These are phyloP conservation scores for Lactifluus echinatus DNA, from an alignment of 768 basidiomycete genomes.

Conservation along the genomic window DNA sequence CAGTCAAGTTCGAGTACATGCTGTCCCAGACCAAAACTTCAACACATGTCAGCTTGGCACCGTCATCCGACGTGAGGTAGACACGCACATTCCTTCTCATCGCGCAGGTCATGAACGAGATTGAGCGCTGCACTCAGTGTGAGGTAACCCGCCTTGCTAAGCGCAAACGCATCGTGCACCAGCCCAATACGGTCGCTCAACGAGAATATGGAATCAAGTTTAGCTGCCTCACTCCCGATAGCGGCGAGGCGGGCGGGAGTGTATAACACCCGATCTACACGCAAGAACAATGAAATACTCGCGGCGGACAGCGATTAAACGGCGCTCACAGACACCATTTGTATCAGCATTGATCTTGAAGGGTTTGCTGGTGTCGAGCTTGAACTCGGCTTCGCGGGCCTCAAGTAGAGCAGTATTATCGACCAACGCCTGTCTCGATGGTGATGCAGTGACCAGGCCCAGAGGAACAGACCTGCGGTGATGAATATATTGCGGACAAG, in stretches of 20 bases:
- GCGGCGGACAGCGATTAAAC: background rate
- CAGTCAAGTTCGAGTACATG: slow-evolving; percentile 46
- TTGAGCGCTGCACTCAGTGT: slow-evolving; percentile 70
- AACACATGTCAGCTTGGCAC: slow-evolving; percentile 3
- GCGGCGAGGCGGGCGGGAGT: slow-evolving; percentile 65
- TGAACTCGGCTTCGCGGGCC: slow-evolving; percentile 57
- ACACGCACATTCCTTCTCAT: slow-evolving; percentile 67
- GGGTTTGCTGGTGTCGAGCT: slow-evolving; percentile 62
- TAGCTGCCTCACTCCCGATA: slow-evolving; percentile 76
- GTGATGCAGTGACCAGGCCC: slow-evolving; percentile 54
- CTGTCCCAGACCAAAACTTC: slow-evolving; percentile 80
- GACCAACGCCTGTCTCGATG: slow-evolving; percentile 46
- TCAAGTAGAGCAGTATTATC: slow-evolving; percentile 58
- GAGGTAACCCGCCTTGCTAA: slow-evolving; percentile 74
- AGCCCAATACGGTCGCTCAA: slow-evolving; percentile 86
- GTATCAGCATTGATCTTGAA: slow-evolving; percentile 93
- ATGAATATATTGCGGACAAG: background rate
- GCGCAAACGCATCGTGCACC: slow-evolving; percentile 70
- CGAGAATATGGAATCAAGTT: slow-evolving; percentile 53
- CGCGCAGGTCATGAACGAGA: slow-evolving; percentile 56
- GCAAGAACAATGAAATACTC: background rate
- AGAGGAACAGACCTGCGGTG: slow-evolving; percentile 68
- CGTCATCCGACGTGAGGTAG: background rate
- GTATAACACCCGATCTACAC: slow-evolving; percentile 77
- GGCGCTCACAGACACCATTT: slow-evolving; percentile 77